A percentile compares a stretch with the other conserved stretches of the same genome.
Conservation (phyloP, 2,329 filamentous ascomycete species). For the Fusarium penzigii region DNA sequence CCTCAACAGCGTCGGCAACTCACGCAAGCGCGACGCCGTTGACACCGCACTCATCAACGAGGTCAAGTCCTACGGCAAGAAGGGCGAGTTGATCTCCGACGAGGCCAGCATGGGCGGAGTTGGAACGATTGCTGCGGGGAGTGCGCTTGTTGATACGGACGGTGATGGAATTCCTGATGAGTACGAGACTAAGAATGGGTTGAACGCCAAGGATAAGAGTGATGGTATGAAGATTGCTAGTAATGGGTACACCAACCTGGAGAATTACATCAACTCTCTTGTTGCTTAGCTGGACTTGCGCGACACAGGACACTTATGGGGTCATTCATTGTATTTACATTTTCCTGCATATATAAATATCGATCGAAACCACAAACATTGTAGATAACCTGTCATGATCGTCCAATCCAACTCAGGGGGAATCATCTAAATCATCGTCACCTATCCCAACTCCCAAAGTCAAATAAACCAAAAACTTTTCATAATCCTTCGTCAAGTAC, state of each 20-base stretch:
- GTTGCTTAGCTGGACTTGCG: slow-evolving; percentile 21
- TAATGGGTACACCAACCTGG: slow-evolving; percentile 48
- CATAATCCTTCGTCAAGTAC: not conserved
- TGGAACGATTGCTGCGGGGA: slow-evolving; percentile 40
- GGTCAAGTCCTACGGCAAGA: slow-evolving; percentile 46
- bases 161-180: slow-evolving; percentile 52
- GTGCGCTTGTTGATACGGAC: slow-evolving; percentile 44
- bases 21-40: slow-evolving; percentile 44
- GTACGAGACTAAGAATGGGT: slow-evolving; percentile 45
- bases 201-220: slow-evolving; percentile 39
- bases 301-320: too few relatives aligned
- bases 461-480: too few relatives aligned
- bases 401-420: too few relatives aligned
- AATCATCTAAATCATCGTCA: too few relatives aligned
- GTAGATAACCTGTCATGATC: too few relatives aligned
- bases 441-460: too few relatives aligned
- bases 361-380: too few relatives aligned
- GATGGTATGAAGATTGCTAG: slow-evolving; percentile 44
- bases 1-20: slow-evolving; percentile 43
- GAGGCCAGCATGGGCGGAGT: slow-evolving; percentile 45
- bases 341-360: too few relatives aligned
- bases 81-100: slow-evolving; percentile 46
- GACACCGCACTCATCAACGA: slow-evolving; percentile 45
- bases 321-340: too few relatives aligned
- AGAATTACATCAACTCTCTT: slow-evolving; percentile 53